Evolutionary conservation across 2,329 filamentous ascomycete genomes (phyloP).

Genomic region (Leptoxyphium fumago): DNA sequence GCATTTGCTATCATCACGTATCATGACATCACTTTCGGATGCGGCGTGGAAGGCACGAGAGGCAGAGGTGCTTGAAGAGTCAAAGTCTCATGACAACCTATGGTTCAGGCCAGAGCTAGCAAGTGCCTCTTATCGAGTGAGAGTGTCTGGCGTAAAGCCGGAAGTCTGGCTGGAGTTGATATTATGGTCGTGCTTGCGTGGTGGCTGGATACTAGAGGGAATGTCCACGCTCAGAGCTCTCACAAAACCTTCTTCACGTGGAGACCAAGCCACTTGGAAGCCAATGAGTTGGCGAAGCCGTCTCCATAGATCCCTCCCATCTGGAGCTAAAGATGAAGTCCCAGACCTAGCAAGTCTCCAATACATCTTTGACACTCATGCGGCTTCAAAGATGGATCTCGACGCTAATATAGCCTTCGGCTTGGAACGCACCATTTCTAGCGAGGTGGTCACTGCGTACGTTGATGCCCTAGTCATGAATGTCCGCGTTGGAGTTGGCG

Average conservation of each 20-base stretch:
- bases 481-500: conserved; percentile 29
- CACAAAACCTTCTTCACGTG: conserved; percentile 4
- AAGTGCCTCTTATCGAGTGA: conserved; percentile 26
- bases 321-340: conserved; percentile 7
- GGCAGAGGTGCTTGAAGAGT: conserved; percentile 14
- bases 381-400: conserved; percentile 8
- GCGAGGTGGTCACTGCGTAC: conserved; percentile 42
- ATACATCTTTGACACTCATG: conserved; percentile 16
- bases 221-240: conserved; percentile 23
- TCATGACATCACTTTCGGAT: conserved; percentile 35
- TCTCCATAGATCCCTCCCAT: conserved; percentile 15
- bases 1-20: conserved; percentile 32
- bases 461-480: conserved; percentile 34
- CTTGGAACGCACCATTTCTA: conserved; percentile 37
- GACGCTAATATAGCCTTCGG: conserved; percentile 3
- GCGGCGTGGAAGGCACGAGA: conserved; percentile 35
- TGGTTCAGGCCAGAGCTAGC: conserved; percentile 30
- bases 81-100: conserved; percentile 21
- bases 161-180: conserved; percentile 39
- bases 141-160: conserved; percentile 25
- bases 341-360: conserved; percentile 17
- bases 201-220: conserved; percentile 31
- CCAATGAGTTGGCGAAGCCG: conserved; percentile 29
- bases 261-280: conserved; percentile 12
- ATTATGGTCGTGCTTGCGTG: conserved; percentile 36